phyloP scores from a whole-genome alignment of 2,329 filamentous ascomycete species.

The Ophiostoma sp. region DNA sequence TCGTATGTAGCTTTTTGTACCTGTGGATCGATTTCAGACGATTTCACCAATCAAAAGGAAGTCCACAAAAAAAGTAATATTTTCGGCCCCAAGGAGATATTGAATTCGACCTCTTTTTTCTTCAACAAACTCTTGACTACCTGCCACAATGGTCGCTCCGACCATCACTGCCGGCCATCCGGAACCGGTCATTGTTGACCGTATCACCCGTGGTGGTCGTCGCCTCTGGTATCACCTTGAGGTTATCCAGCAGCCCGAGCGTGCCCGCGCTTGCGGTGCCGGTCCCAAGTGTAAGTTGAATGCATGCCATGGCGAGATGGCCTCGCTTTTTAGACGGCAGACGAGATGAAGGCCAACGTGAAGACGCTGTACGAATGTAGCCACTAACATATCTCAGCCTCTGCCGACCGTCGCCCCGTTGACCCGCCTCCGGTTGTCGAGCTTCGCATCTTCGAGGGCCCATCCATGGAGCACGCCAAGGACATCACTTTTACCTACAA shows the following conservation, averaged over 20 bases:
- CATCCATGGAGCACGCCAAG: slow-evolving; percentile 58
- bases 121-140: background rate
- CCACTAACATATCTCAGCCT: slow-evolving; percentile 51
- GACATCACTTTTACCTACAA: slow-evolving; percentile 90
- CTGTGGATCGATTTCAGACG: too few species aligned
- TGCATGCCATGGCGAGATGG: background rate
- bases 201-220: slow-evolving; percentile 72
- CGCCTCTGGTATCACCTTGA: slow-evolving; percentile 77
- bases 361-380: background rate
- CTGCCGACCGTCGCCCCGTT: slow-evolving; percentile 85
- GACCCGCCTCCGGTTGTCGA: slow-evolving; percentile 94
- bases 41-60: too few species aligned
- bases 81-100: too few species aligned
- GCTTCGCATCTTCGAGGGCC: slow-evolving; percentile 78
- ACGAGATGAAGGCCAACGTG: background rate
- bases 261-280: slow-evolving; percentile 90
- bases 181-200: slow-evolving; percentile 39
- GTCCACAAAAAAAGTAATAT: too few species aligned
- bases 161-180: slow-evolving; percentile 31
- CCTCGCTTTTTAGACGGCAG: background rate
- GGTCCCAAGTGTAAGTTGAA: slow-evolving; percentile 83
- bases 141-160: slow-evolving; percentile 25
- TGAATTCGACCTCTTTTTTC: background rate
- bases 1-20: too few species aligned
- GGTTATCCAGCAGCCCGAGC: slow-evolving; percentile 91